Conservation (phyloP, 2,329 filamentous ascomycete genomes). For the Arthrobotrys entomopaga region DNA sequence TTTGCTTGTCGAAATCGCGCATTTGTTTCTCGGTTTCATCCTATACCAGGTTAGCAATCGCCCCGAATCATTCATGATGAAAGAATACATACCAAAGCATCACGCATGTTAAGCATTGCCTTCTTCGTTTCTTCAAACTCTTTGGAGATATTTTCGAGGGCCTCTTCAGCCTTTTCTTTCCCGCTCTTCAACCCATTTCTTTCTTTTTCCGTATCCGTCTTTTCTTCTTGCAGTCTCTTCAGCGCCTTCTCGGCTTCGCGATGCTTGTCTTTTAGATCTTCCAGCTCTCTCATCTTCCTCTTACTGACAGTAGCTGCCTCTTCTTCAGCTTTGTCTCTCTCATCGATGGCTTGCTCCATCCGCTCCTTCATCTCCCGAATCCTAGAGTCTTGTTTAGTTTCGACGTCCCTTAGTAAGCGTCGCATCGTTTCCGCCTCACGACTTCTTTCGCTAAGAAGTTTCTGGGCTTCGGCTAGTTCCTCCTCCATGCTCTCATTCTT, state of each 20-base stretch:
- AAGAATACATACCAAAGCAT: constrained; percentile 68
- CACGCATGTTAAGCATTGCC: constrained; percentile 79
- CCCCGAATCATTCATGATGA: constrained; percentile 1
- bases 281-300: constrained; percentile 80
- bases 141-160: constrained; percentile 73
- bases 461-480: constrained; percentile 87
- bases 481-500: constrained; percentile 89
- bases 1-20: constrained; percentile 83
- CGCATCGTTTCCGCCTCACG: constrained; percentile 96
- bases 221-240: constrained; percentile 76
- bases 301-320: constrained; percentile 82
- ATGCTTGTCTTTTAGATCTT: constrained; percentile 81
- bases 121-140: constrained; percentile 80
- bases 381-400: constrained; percentile 81
- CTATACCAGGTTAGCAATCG: constrained; percentile 21
- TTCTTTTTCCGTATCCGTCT: constrained; percentile 78
- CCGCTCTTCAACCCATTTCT: constrained; percentile 79
- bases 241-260: constrained; percentile 83
- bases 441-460: constrained; percentile 84
- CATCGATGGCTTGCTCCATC: constrained; percentile 90
- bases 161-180: constrained; percentile 78
- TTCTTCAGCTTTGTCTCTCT: constrained; percentile 90
- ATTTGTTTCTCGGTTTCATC: constrained; percentile 89
- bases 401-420: constrained; percentile 83
- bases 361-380: constrained; percentile 88